These are phyloP conservation scores for Seiridium unicorne DNA, from an alignment of 2,329 filamentous ascomycete species.

Conservation along the genomic window DNA sequence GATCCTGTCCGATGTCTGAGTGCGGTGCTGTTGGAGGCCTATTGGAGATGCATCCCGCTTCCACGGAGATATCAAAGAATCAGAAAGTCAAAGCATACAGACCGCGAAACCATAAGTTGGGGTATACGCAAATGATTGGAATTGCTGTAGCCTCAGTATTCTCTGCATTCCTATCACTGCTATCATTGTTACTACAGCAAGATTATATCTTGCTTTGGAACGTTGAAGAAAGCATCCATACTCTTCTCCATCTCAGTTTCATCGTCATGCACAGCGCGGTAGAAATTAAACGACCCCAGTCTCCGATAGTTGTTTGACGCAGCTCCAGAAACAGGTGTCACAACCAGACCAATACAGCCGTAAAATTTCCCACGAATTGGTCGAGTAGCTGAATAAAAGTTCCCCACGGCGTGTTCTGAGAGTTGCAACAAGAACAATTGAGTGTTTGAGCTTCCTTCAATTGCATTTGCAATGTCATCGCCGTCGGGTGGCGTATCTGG, in stretches of 20 bases:
- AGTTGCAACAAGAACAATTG: not conserved
- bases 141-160: too few species aligned
- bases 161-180: too few species aligned
- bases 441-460: not conserved
- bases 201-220: not conserved
- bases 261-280: not conserved
- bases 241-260: not conserved
- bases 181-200: not conserved
- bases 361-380: not conserved
- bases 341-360: not conserved
- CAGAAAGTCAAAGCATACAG: too few species aligned
- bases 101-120: too few species aligned
- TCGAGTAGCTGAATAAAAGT: not conserved
- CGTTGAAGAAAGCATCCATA: not conserved
- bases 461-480: not conserved
- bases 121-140: too few species aligned
- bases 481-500: not conserved
- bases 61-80: too few species aligned
- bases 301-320: not conserved
- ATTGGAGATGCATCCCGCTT: too few species aligned
- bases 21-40: too few species aligned
- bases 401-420: not conserved
- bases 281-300: not conserved
- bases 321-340: not conserved
- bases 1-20: too few species aligned